These are phyloP conservation scores for Lizonia empirigonia DNA, from an alignment of 2,329 filamentous ascomycete species.

Conservation along the genomic window DNA sequence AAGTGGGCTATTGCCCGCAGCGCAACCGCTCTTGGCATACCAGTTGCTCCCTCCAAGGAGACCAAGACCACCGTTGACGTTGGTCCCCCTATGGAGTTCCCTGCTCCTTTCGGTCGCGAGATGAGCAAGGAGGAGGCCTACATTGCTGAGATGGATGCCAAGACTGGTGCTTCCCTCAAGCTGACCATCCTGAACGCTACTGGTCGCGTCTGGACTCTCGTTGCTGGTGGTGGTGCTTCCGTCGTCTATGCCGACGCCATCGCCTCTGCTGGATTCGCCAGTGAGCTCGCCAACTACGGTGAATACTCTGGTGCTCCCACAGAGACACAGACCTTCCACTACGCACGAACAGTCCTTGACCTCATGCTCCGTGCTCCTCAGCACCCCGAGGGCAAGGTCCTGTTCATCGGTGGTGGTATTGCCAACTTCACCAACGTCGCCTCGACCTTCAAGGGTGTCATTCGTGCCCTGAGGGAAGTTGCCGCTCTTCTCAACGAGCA, in stretches of 20 bases:
- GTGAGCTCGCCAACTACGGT: conserved; percentile 98
- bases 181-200: conserved; percentile 91
- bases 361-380: conserved; percentile 92
- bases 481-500: conserved; percentile 86
- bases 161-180: conserved; percentile 99
- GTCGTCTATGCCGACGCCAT: conserved; percentile 99
- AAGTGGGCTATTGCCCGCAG: conserved; percentile 98
- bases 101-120: conserved; percentile 97
- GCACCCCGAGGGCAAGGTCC: conserved; percentile 90
- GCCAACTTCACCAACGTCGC: conserved; percentile 99
- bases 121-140: conserved; percentile 98
- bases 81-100: conserved; percentile 98
- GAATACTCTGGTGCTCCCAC: conserved; percentile 99
- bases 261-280: conserved; percentile 91
- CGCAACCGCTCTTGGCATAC: conserved; percentile 83
- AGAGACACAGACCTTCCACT: conserved; percentile 99
- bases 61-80: conserved; percentile 92
- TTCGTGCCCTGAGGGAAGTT: conserved; percentile 91
- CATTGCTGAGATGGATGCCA: conserved; percentile 97
- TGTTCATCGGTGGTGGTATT: conserved; percentile 99
- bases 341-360: conserved; percentile 94
- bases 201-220: conserved; percentile 96
- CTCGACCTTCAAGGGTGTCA: conserved; percentile 99
- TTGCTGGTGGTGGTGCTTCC: conserved; percentile 98
- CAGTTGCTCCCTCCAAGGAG: conserved; percentile 63